Conservation (phyloP, 2,329 filamentous ascomycete species). For the Fusarium hainanense region DNA sequence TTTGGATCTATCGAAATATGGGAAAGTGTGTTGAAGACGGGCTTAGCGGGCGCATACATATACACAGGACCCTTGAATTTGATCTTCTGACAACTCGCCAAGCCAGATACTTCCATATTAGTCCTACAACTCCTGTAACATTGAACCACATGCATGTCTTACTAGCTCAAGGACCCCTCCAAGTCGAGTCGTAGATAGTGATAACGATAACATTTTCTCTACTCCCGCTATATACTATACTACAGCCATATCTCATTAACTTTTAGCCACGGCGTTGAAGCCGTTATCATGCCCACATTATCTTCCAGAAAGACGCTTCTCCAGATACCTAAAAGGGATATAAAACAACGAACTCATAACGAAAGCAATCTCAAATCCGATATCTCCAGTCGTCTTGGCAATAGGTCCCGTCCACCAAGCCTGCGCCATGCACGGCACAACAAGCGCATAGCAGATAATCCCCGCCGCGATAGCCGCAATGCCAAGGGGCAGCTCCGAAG, state of each 20-base stretch:
- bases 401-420: slow-evolving; percentile 72
- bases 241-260: not conserved
- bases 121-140: not conserved
- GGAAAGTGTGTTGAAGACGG: not conserved
- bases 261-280: slow-evolving; percentile 13
- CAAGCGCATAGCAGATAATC: slow-evolving; percentile 59
- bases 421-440: slow-evolving; percentile 70
- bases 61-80: not conserved
- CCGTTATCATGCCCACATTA: slow-evolving; percentile 13
- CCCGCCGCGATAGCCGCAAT: slow-evolving; percentile 60
- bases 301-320: slow-evolving; percentile 52
- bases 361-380: slow-evolving; percentile 74
- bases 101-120: not conserved
- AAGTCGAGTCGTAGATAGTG: not conserved
- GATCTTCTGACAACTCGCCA: not conserved
- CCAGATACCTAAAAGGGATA: slow-evolving; percentile 59
- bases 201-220: not conserved
- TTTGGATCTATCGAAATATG: not conserved
- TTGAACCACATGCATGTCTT: not conserved
- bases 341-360: slow-evolving; percentile 61
- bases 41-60: not conserved
- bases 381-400: slow-evolving; percentile 69
- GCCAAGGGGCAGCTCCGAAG: slow-evolving; percentile 57
- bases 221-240: not conserved
- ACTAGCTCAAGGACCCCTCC: not conserved